phyloP scores from a whole-genome alignment of 768 basidiomycete genomes.

The Amylocystis lapponica region DNA sequence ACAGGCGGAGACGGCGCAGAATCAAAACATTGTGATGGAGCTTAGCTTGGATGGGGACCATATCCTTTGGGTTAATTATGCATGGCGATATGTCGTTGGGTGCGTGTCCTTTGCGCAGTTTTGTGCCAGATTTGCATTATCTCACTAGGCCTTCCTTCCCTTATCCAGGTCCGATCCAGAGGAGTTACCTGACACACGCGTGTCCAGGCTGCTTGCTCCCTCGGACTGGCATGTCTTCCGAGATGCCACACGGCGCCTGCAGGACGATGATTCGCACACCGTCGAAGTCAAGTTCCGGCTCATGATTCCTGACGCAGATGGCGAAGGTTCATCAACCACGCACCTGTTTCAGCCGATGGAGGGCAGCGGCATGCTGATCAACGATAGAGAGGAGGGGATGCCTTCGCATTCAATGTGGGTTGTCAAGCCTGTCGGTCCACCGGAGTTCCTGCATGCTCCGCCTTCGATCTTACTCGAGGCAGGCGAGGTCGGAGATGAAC shows the following conservation, averaged over 20 bases:
- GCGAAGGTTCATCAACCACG: conserved; percentile 37
- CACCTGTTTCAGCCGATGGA: conserved; percentile 81
- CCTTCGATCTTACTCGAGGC: conserved; percentile 53
- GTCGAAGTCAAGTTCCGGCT: conserved; percentile 89
- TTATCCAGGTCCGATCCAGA: conserved; percentile 71
- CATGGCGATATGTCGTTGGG: conserved; percentile 91
- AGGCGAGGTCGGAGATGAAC: conserved; percentile 35
- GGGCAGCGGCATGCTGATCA: conserved; percentile 98
- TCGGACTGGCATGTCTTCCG: conserved; percentile 79
- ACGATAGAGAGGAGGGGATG: conserved; percentile 81
- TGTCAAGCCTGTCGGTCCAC: conserved; percentile 72
- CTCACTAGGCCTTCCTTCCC: too few relatives aligned
- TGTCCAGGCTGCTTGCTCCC: conserved; percentile 76
- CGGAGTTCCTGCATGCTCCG: conserved; percentile 64
- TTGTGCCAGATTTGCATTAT: conserved; percentile 11
- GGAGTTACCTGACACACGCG: conserved; percentile 68
- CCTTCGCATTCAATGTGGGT: conserved; percentile 99
- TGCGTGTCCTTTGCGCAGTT: conserved; percentile 33
- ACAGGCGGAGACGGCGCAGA: conserved; percentile 93
- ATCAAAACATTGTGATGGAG: conserved; percentile 94
- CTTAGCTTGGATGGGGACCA: conserved; percentile 91
- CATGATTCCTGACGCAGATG: conserved; percentile 59
- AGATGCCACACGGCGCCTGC: conserved; percentile 78
- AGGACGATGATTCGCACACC: conserved; percentile 90
- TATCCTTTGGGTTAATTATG: conserved; percentile 93